These are phyloP conservation scores for Poa annua DNA, from an alignment of 176 grass and related monocot genomes.

Conservation along the genomic window DNA sequence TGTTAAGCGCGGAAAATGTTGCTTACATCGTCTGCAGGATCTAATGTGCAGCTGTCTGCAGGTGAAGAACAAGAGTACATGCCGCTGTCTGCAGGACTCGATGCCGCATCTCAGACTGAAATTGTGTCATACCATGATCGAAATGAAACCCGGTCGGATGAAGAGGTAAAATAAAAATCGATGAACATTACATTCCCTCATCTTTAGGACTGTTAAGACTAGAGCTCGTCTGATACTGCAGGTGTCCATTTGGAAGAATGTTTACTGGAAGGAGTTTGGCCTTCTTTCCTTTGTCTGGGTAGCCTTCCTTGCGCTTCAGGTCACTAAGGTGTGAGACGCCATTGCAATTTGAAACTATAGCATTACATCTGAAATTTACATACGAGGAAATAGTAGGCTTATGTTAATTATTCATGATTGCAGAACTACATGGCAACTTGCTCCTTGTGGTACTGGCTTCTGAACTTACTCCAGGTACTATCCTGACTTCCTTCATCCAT, in stretches of 20 bases:
- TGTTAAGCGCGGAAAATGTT: neutral
- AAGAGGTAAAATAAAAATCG: constrained; percentile 10
- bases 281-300: constrained; percentile 74
- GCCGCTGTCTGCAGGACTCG: constrained; percentile 33
- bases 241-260: constrained; percentile 65
- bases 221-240: constrained; percentile 4
- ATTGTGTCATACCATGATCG: neutral
- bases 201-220: neutral
- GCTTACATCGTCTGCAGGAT: neutral
- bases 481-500: neutral
- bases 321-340: constrained; percentile 57
- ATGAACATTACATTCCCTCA: neutral
- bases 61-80: constrained; percentile 57
- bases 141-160: constrained; percentile 5
- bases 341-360: neutral
- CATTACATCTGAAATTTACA: neutral
- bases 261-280: constrained; percentile 76
- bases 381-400: neutral
- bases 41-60: neutral
- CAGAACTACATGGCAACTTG: constrained; percentile 71
- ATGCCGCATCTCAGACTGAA: neutral
- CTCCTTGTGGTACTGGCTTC: constrained; percentile 66
- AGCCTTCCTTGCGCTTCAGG: constrained; percentile 72
- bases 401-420: constrained; percentile 8
- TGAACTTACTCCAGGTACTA: constrained; percentile 75